Percentiles rank a stretch among this genome's conserved stretches.
These are phyloP conservation scores for Tolypocladium tundrense DNA, from an alignment of 2,329 filamentous ascomycete genomes.

Conservation along the genomic window DNA sequence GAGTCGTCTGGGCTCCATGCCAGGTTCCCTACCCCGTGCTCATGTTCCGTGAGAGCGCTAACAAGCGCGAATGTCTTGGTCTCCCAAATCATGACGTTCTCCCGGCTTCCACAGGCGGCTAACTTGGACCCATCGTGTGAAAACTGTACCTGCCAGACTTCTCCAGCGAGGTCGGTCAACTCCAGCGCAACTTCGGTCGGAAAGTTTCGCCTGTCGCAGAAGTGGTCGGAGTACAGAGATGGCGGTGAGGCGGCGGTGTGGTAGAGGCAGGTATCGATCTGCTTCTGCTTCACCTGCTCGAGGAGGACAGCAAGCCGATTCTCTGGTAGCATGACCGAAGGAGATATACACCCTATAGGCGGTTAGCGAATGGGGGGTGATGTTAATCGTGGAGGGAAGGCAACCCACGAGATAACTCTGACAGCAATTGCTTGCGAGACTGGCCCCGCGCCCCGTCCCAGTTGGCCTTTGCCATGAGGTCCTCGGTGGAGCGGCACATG, in stretches of 20 bases:
- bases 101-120: conserved; percentile 71
- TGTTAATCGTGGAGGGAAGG: not conserved
- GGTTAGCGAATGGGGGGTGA: conserved; percentile 11
- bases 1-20: conserved; percentile 89
- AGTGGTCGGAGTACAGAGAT: conserved; percentile 82
- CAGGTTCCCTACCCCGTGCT: conserved; percentile 64
- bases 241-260: conserved; percentile 73
- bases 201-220: conserved; percentile 70
- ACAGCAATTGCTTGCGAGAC: conserved; percentile 66
- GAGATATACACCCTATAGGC: conserved; percentile 70
- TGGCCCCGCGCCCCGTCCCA: conserved; percentile 76
- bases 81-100: conserved; percentile 72
- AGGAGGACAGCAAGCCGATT: conserved; percentile 75
- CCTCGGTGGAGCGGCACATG: conserved; percentile 74
- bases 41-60: conserved; percentile 54
- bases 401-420: conserved; percentile 65
- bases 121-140: conserved; percentile 77
- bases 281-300: conserved; percentile 71
- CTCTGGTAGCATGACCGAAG: conserved; percentile 93
- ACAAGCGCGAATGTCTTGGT: conserved; percentile 57
- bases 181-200: conserved; percentile 63
- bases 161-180: conserved; percentile 62
- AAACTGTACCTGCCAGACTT: conserved; percentile 88
- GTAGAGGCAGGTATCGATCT: conserved; percentile 76
- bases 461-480: conserved; percentile 63